Base-by-base conservation (phyloP, 1,284 basidiomycete species). In the Puccinia novopanici region DNA sequence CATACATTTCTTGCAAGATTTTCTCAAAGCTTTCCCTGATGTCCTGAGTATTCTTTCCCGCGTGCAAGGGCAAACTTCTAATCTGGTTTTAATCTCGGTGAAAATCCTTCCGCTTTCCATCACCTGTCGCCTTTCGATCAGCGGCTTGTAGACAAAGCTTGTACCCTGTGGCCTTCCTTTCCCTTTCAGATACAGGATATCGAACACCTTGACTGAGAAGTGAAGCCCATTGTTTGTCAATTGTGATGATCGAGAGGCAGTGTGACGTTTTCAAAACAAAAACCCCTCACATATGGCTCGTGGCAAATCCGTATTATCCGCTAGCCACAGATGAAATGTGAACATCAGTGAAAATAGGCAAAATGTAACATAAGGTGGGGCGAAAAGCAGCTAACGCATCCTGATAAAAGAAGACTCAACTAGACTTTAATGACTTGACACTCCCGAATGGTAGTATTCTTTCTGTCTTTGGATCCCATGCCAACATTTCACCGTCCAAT, bases 401-500 rank as follows among this genome's bases (percentile, higher is more conserved):
- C 19, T 3, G 17, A 13, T 13, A 15, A 12, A 37, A 34, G 40
- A 37, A 72, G n/a, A 61, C 37, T 88, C 75, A 82, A 93, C 93
- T 91, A 10, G 91, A 87, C 0, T 94, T 94, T 48, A 93, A 93
- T 0, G 93, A 93, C 86, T 98, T 98, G 72, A 98, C 87, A 0
- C 91, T 92, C 0, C 95, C 95, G 83, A 98, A 98, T 0, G 94
- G 92, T 15, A 95, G 87, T 84, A 93, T 93, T 61, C 92, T 90
- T 82, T 92, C 91, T 0, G 92, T 90, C 1, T 92, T 88, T 0
- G 95, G 95, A 85, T 98, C 95, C 92, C 93, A 97, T 2, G 95
- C 95, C 59, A 98, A 87, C 95, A 98, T 97, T 86, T 98, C 95
- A 0, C 95, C 95, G 83, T 98, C 95, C 22, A 98, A 87, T 63